Evolutionary conservation across 2,329 filamentous ascomycete genomes (phyloP).

Genomic region (Plenodomus biglobosus): DNA sequence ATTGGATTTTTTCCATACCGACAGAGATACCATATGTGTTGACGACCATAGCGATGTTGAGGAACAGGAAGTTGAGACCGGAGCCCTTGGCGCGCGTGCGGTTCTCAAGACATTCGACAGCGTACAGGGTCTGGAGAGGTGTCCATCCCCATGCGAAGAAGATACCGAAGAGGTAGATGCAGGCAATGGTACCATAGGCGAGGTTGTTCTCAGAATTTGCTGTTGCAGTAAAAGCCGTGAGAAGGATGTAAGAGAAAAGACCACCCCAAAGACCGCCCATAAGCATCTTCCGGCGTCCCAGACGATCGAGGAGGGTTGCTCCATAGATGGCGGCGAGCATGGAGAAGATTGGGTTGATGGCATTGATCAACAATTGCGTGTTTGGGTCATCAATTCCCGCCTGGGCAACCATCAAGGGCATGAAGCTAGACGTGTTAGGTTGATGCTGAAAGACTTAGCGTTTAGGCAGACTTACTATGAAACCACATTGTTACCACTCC

Average conservation of each 20-base stretch:
- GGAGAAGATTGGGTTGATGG: constrained; percentile 46
- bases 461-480: constrained; percentile 5
- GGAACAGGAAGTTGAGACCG: constrained; percentile 38
- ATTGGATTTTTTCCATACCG: constrained; percentile 36
- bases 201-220: constrained; percentile 26
- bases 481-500: constrained; percentile 46
- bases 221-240: constrained; percentile 43
- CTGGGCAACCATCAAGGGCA: constrained; percentile 35
- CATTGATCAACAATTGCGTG: constrained; percentile 46
- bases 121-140: constrained; percentile 45
- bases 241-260: constrained; percentile 39
- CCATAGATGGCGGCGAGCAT: constrained; percentile 45
- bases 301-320: constrained; percentile 38
- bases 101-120: constrained; percentile 45
- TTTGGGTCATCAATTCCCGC: constrained; percentile 42
- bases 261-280: constrained; percentile 40
- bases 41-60: constrained; percentile 39
- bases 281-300: constrained; percentile 43
- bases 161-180: constrained; percentile 47
- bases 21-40: constrained; percentile 39
- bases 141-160: constrained; percentile 47
- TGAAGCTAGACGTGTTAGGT: not conserved
- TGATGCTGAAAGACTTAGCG: not conserved
- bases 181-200: constrained; percentile 45
- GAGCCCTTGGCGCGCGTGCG: constrained; percentile 44